Base-by-base conservation (phyloP, 371 early-diverging fungal species). In the Mucor sp. region DNA sequence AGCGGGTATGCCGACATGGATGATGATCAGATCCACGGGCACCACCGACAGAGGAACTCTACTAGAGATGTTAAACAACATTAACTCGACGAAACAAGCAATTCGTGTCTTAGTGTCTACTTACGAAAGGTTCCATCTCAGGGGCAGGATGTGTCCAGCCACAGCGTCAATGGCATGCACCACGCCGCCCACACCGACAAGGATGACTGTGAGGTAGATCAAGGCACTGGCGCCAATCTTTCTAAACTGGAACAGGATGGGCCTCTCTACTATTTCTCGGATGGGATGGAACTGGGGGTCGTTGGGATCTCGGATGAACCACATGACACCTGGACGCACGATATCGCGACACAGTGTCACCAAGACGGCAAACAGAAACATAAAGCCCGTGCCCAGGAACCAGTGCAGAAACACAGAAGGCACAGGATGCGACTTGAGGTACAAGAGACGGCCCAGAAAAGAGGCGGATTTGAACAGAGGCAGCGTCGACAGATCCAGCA, bases 271-370 rank as follows among this genome's bases (percentile, higher is more conserved):
- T 28, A 94, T 90, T 73, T 98, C 98, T 53, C 90, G 89, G 71
- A 98, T 90, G 4, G 97, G 96, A 67, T 95, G 91, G 74, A 95
- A 95, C 28, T 92, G 88, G 9, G 96, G 95, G 71, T 97, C 96
- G 55, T 93, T 93, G 4, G 98, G 97, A 66, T 98, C 96, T 32
- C 97, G 90, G 59, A 97, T 92, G 74, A 97, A 97, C 96, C 97
- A 96, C 85, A 97, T 86, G 21, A 97, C 94, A 32, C 97, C 97
- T 3, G 93, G 93, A 0, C 97, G 90, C 17, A 96, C 85, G 15
- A 93, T 82, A 33, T 88, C 85, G 33, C 97, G 89, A 39, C 93
- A 91, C 27, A 85, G 70, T 17, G 87, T 72, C 17, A 97, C 88
- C 69, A 95, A 91, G 4, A 86, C 75, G 0, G 97, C 91, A 84